Evolutionary conservation across 2,329 filamentous ascomycete species (phyloP).

Genomic region (Aurifilum marmelostoma): DNA sequence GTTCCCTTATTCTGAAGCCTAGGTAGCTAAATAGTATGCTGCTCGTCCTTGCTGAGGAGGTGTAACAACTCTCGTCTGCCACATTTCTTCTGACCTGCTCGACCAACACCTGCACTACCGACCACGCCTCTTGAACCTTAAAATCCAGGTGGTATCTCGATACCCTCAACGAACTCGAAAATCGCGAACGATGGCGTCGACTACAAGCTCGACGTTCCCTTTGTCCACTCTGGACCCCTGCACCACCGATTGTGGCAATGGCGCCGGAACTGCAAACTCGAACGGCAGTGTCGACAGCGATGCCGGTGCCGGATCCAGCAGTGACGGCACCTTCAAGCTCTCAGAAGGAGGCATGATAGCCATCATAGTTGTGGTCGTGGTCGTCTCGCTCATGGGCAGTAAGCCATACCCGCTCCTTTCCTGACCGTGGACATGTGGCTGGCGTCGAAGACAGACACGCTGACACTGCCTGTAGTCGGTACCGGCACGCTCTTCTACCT

Average conservation of each 20-base stretch:
- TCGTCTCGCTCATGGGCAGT: conserved; percentile 72
- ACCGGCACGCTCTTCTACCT: conserved; percentile 74
- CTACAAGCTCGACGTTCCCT: conserved; percentile 44
- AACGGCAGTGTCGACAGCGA: conserved; percentile 49
- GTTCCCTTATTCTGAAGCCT: conserved; percentile 16
- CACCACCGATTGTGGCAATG: conserved; percentile 41
- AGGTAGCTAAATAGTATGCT: conserved; percentile 27
- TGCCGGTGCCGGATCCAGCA: conserved; percentile 64
- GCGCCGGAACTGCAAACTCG: conserved; percentile 35
- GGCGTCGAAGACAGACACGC: neutral
- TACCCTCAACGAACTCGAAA: neutral
- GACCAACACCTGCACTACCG: neutral
- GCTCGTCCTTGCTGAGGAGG: conserved; percentile 8
- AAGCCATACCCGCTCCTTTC: conserved; percentile 37
- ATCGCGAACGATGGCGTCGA: conserved; percentile 43
- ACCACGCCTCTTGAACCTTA: neutral
- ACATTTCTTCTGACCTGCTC: conserved; percentile 13
- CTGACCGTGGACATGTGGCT: neutral
- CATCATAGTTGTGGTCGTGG: conserved; percentile 72
- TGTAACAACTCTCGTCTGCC: conserved; percentile 1
- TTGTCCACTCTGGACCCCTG: conserved; percentile 47
- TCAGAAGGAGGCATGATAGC: conserved; percentile 73
- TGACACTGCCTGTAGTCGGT: conserved; percentile 50
- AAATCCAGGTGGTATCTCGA: neutral
- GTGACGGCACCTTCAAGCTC: conserved; percentile 62